Evolutionary conservation across 2,329 filamentous ascomycete genomes (phyloP), one percentile per base, ranked within the genome.

Genomic region (Cladosporium colombiae): DNA sequence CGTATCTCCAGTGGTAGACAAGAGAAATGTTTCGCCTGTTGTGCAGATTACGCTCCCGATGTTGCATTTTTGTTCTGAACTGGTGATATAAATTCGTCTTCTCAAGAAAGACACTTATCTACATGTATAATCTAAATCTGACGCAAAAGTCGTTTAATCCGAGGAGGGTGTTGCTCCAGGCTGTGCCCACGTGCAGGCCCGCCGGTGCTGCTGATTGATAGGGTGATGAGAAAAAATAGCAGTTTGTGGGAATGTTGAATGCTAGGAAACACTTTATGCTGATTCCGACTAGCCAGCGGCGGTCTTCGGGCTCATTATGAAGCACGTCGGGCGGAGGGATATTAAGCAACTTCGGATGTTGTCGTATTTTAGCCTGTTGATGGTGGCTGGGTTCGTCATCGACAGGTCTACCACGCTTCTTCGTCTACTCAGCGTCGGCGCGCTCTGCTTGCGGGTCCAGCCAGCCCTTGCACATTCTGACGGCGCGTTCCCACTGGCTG

Each of bases 381-480:
- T 44, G 18, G 40, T 46, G n/a, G 40, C 5, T 21, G n/a, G 10
- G 23, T 2, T 46, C 2, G 18, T 44, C 8, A 46, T 44, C 18
- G 18, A 46, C 1, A 21, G 8, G 40, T 46, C 40, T 46, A 10
- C 10, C n/a, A 10, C n/a, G n/a, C 3, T 23, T 13, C 8, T 21
- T 46, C 40, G 21, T 11, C 7, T 21, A 46, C 40, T 52, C 46
- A 11, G 46, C 46, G 18, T 63, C 61, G n/a, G 61, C 31, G 21
- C 61, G 61, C 63, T 70, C 64, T 52, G 72, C 69, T 33, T 69
- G 68, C 37, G 65, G 67, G 37, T 71, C 70, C 18, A 71, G 35
- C 71, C 71, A 73, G 31, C 71, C 71, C 40, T 68, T 65, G 60
- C 69, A 72, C 71, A 73, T 73, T 33, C 68, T 64, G 40, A 73